A percentile compares a stretch with the other conserved stretches of the same genome.
Evolutionary conservation across 192 early-diverging fungal species (phyloP).

Genomic region (Rhizophlyctis rosea): DNA sequence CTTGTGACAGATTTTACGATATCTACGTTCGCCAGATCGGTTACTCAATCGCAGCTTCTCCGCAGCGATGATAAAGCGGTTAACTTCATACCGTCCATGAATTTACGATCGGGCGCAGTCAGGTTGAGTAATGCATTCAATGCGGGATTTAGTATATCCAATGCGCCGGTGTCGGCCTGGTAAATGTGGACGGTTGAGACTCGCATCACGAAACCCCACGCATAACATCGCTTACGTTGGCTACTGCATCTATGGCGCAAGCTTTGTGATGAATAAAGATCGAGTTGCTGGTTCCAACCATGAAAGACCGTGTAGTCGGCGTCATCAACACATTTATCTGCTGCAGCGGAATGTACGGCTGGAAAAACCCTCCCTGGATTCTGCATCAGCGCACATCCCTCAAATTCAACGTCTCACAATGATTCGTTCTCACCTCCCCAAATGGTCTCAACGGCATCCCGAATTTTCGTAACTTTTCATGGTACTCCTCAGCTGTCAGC

Average conservation of each 20-base stretch:
- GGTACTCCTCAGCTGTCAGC: too few relatives aligned
- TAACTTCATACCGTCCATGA: constrained; percentile 58
- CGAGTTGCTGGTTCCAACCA: constrained; percentile 76
- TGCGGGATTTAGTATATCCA: constrained; percentile 66
- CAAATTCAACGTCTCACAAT: constrained; percentile 3
- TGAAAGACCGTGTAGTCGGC: constrained; percentile 60
- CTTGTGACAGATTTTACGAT: constrained; percentile 63
- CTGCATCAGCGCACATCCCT: neutral
- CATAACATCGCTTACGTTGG: constrained; percentile 56
- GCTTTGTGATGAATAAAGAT: constrained; percentile 76
- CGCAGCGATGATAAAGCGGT: neutral
- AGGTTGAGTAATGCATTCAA: constrained; percentile 50
- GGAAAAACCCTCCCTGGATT: constrained; percentile 68
- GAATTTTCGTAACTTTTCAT: constrained; percentile 1
- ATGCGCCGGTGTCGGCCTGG: constrained; percentile 67
- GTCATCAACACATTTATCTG: constrained; percentile 76
- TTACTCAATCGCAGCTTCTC: too few relatives aligned
- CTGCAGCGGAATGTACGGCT: constrained; percentile 79
- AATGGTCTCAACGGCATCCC: constrained; percentile 39
- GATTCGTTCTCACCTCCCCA: constrained; percentile 15
- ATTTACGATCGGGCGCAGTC: constrained; percentile 69
- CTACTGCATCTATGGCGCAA: constrained; percentile 68
- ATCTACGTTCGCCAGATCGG: too few relatives aligned
- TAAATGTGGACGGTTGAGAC: neutral
- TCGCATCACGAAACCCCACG: neutral